These are phyloP conservation scores for Echites panduratus DNA, from an alignment of 257 asterid genomes.

Conservation along the genomic window DNA sequence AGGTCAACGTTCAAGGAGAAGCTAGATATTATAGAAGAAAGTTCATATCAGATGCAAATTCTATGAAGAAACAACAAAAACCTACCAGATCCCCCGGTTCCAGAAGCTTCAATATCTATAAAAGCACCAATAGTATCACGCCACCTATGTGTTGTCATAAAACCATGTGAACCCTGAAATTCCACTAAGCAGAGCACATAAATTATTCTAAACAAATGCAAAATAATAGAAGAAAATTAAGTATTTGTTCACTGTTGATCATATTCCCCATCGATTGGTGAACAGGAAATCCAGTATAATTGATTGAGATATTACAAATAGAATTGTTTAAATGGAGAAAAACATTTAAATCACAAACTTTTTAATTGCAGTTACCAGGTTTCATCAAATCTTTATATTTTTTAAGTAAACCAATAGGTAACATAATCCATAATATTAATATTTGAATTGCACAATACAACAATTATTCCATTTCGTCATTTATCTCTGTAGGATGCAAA, in stretches of 20 bases:
- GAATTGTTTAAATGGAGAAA: not conserved
- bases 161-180: conserved; percentile 95
- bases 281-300: not conserved
- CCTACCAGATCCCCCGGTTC: conserved; percentile 92
- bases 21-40: not conserved
- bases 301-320: not conserved
- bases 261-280: not conserved
- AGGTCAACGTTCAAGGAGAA: not conserved
- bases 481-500: not conserved
- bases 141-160: conserved; percentile 94
- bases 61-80: conserved; percentile 3
- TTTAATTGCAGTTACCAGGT: not conserved
- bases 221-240: not conserved
- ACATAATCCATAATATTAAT: not conserved
- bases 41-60: not conserved
- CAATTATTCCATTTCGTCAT: not conserved
- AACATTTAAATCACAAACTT: not conserved
- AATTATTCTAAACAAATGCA: not conserved
- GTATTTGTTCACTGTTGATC: not conserved
- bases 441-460: not conserved
- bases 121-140: conserved; percentile 85
- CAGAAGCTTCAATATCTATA: conserved; percentile 87
- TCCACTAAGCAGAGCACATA: conserved; percentile 13
- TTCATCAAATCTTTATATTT: not conserved
- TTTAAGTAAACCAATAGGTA: not conserved